Evolutionary conservation across 148 eudicot species (phyloP).

Genomic region (Chenopodium quinoa): DNA sequence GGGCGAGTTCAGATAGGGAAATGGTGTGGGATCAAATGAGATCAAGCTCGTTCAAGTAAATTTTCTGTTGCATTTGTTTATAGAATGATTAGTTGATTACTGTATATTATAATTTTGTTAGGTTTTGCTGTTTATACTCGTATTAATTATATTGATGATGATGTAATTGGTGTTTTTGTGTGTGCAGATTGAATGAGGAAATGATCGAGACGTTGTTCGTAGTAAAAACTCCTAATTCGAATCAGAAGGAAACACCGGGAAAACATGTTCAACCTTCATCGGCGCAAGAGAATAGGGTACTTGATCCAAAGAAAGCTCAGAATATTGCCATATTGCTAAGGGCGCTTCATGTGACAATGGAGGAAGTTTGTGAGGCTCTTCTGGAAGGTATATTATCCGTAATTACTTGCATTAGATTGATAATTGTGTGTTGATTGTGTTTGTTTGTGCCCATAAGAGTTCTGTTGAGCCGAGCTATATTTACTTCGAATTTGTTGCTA

Average conservation of each 20-base stretch:
- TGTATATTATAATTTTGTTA: background rate
- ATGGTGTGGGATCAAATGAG: constrained; percentile 99
- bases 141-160: background rate
- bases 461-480: background rate
- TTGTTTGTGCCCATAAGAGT: background rate
- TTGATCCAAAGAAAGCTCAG: constrained; percentile 95
- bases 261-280: constrained; percentile 46
- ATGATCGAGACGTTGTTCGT: constrained; percentile 93
- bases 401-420: background rate
- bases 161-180: constrained; percentile 13
- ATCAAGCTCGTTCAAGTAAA: constrained; percentile 93
- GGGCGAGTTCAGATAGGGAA: constrained; percentile 90
- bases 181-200: constrained; percentile 83
- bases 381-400: constrained; percentile 57
- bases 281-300: constrained; percentile 69
- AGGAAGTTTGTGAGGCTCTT: constrained; percentile 95
- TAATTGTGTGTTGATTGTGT: background rate
- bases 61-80: constrained; percentile 1
- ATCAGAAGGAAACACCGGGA: constrained; percentile 46
- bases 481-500: background rate
- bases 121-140: background rate
- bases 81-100: background rate
- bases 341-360: constrained; percentile 82
- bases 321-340: constrained; percentile 86
- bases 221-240: constrained; percentile 57